phyloP scores from a whole-genome alignment of 176 grass and related monocot genomes.

The Musa acuminata region DNA sequence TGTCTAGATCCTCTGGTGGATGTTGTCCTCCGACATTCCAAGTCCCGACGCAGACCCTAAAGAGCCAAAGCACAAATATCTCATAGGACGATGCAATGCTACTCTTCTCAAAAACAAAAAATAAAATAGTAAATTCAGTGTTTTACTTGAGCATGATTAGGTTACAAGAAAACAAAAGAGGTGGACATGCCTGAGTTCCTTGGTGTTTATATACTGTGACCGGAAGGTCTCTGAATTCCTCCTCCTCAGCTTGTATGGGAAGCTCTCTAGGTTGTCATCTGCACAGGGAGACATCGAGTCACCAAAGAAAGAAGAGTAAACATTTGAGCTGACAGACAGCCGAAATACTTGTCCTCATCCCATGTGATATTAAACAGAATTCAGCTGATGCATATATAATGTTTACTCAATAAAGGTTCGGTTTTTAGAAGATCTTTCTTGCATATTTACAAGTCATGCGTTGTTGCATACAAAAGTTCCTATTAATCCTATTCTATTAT shows the following conservation, averaged over 20 bases:
- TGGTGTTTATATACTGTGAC: slow-evolving; percentile 83
- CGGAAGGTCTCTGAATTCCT: slow-evolving; percentile 86
- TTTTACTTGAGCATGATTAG: background rate
- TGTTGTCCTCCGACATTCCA: slow-evolving; percentile 64
- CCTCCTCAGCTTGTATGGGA: slow-evolving; percentile 53
- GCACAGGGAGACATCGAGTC: slow-evolving; percentile 5
- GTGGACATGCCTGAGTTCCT: slow-evolving; percentile 48
- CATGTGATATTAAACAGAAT: too few species aligned
- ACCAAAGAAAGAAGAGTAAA: background rate
- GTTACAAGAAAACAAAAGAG: background rate
- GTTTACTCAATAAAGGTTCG: background rate
- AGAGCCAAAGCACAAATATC: background rate
- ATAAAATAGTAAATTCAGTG: background rate
- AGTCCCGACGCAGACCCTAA: slow-evolving; percentile 63
- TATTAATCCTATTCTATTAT: too few species aligned
- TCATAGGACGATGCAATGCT: background rate
- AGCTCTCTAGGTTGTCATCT: slow-evolving; percentile 39
- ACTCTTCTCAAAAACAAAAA: background rate
- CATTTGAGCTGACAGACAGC: background rate
- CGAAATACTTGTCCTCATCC: too few species aligned
- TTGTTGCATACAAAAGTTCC: too few species aligned
- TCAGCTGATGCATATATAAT: background rate
- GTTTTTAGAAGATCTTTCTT: background rate
- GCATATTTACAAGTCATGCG: too few species aligned
- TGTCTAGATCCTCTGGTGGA: slow-evolving; percentile 50